These are phyloP conservation scores for Athelia psychrophila DNA, from an alignment of 1,284 basidiomycete species.

Conservation along the genomic window DNA sequence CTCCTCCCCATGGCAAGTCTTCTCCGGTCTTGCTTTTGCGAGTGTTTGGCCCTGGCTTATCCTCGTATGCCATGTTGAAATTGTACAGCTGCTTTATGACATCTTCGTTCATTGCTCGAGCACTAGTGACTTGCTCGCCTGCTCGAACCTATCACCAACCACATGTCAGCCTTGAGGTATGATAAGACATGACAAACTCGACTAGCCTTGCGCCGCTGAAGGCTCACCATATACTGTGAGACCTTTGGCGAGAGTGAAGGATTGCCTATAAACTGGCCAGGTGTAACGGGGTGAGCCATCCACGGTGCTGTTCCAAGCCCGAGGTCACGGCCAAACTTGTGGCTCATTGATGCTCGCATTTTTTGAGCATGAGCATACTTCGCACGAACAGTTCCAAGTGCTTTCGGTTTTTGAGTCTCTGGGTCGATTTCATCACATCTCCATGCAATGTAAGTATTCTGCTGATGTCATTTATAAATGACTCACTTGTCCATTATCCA, in stretches of 20 bases:
- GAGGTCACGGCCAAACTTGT: constrained; percentile 25
- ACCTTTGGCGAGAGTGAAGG: constrained; percentile 25
- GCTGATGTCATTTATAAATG: not conserved
- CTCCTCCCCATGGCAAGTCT: constrained; percentile 20
- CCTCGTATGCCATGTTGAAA: constrained; percentile 16
- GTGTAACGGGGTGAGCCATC: constrained; percentile 11
- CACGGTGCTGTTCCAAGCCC: constrained; percentile 19
- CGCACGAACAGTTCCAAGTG: constrained; percentile 4
- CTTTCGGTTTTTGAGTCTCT: constrained; percentile 17
- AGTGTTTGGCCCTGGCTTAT: constrained; percentile 10
- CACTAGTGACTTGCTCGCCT: not conserved
- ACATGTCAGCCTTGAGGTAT: constrained; percentile 21
- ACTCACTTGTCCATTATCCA: constrained; percentile 29
- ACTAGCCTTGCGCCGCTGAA: constrained; percentile 25
- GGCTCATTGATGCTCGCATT: constrained; percentile 30
- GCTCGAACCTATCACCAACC: constrained; percentile 9
- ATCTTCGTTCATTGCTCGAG: constrained; percentile 12
- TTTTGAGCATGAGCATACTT: constrained; percentile 31
- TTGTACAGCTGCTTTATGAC: constrained; percentile 20
- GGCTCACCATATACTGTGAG: constrained; percentile 29
- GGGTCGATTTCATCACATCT: constrained; percentile 26
- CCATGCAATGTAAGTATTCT: not conserved
- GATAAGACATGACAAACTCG: constrained; percentile 21
- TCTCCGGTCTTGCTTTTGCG: constrained; percentile 7
- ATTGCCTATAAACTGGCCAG: constrained; percentile 13